Evolutionary conservation across 768 basidiomycete genomes (phyloP).

Genomic region (Mycena vitilis): DNA sequence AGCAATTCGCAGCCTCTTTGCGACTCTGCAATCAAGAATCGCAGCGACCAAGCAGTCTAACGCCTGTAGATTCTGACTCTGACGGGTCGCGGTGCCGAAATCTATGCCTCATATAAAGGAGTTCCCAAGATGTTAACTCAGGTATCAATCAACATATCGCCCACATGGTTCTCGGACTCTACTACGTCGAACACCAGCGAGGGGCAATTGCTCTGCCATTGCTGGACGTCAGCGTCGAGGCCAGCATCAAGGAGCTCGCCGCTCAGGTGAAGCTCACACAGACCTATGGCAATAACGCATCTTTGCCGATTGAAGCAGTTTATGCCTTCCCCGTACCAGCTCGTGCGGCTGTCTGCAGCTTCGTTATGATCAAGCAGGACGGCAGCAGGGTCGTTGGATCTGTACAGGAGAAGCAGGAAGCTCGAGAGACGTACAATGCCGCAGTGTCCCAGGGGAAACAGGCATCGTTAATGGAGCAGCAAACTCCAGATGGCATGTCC

Average conservation of each 20-base stretch:
- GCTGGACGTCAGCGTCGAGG: constrained; percentile 30
- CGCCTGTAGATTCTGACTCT: constrained; percentile 9
- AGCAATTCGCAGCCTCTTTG: not conserved
- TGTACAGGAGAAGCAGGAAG: constrained; percentile 33
- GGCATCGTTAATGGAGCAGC: constrained; percentile 31
- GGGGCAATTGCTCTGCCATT: constrained; percentile 25
- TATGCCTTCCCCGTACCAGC: constrained; percentile 36
- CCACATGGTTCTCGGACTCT: constrained; percentile 29
- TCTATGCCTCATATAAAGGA: not conserved
- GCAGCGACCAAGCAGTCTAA: not conserved
- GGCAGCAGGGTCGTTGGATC: constrained; percentile 33
- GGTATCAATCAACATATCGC: not conserved
- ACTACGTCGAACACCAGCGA: constrained; percentile 7
- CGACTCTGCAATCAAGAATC: not conserved
- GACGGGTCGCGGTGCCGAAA: not conserved
- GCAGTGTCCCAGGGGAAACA: constrained; percentile 31
- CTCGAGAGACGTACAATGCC: constrained; percentile 24
- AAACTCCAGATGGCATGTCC: constrained; percentile 28
- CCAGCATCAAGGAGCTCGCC: constrained; percentile 35
- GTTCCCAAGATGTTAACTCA: not conserved
- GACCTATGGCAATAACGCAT: constrained; percentile 33
- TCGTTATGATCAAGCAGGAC: constrained; percentile 34
- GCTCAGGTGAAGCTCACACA: constrained; percentile 37
- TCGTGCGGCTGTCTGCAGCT: constrained; percentile 23
- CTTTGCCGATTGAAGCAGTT: constrained; percentile 30